Percentiles rank a stretch among this genome's conserved stretches.
Evolutionary conservation across 768 basidiomycete genomes (phyloP).

Genomic region (Steccherinum ochraceum): DNA sequence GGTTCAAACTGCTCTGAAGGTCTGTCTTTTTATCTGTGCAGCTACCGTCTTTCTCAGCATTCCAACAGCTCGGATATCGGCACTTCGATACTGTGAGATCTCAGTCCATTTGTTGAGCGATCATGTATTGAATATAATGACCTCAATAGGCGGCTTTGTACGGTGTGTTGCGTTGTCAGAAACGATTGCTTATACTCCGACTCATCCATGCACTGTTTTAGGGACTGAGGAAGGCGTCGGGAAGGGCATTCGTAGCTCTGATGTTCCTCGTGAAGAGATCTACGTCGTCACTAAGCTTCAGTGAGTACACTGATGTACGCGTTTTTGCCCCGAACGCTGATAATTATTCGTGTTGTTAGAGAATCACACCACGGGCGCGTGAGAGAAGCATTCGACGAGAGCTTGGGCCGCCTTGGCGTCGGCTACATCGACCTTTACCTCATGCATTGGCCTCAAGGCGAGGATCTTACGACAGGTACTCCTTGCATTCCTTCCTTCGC

Average conservation of each 20-base stretch:
- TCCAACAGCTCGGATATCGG: neutral
- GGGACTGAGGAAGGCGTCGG: constrained; percentile 43
- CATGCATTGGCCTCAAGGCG: constrained; percentile 9
- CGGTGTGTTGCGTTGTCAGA: too few species aligned
- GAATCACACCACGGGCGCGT: constrained; percentile 1
- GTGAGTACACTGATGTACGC: constrained; percentile 19
- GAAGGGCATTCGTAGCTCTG: constrained; percentile 37
- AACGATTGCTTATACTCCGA: too few species aligned
- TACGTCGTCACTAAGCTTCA: constrained; percentile 47
- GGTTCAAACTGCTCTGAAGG: neutral
- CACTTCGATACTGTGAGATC: neutral
- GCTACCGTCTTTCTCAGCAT: neutral
- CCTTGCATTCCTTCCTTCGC: constrained; percentile 9
- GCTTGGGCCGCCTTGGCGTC: constrained; percentile 4
- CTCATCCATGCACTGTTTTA: too few species aligned
- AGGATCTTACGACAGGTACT: neutral
- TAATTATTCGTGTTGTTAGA: constrained; percentile 1
- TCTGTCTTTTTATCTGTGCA: neutral
- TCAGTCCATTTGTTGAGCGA: neutral
- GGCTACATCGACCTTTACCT: constrained; percentile 14
- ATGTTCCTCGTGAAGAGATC: constrained; percentile 37
- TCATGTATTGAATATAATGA: neutral
- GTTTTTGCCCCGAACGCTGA: neutral
- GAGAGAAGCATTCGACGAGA: constrained; percentile 5
- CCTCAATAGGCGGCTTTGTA: constrained; percentile 10